A percentile compares a stretch with the other conserved stretches of the same genome.
These are phyloP conservation scores for Globisporangium parvum DNA, from an alignment of 352 stramenopile genomes.

Conservation along the genomic window DNA sequence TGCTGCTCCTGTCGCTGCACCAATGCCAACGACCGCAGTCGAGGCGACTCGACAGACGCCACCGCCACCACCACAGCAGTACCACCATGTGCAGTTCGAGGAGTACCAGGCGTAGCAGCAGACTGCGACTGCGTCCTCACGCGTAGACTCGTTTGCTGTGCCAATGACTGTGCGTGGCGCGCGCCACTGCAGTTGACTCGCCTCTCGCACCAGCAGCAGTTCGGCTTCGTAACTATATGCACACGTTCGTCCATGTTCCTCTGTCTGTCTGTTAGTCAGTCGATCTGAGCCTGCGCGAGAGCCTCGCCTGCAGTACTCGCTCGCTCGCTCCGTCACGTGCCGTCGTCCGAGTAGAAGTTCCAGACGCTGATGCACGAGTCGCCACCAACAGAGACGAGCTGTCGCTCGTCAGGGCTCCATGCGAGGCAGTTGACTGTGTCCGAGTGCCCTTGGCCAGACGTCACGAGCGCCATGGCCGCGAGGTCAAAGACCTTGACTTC, in stretches of 20 bases:
- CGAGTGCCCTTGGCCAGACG: constrained; percentile 56
- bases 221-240: too few relatives aligned
- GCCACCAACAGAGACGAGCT: constrained; percentile 85
- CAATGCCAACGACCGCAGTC: too few relatives aligned
- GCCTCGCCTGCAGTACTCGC: neutral
- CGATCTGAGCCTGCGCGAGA: neutral
- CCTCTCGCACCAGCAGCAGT: too few relatives aligned
- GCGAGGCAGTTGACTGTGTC: constrained; percentile 60
- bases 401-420: constrained; percentile 89
- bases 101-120: neutral
- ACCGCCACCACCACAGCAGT: neutral
- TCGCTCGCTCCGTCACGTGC: neutral
- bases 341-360: constrained; percentile 80
- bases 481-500: constrained; percentile 80
- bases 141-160: too few relatives aligned
- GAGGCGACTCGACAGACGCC: neutral
- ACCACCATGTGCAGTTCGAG: neutral
- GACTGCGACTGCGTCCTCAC: too few relatives aligned
- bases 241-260: too few relatives aligned
- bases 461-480: constrained; percentile 35
- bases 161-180: too few relatives aligned
- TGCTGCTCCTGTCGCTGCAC: neutral
- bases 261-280: too few relatives aligned
- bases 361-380: constrained; percentile 89
- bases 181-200: too few relatives aligned